phyloP scores from a whole-genome alignment of 78 protist species.

The Bodo saltans region DNA sequence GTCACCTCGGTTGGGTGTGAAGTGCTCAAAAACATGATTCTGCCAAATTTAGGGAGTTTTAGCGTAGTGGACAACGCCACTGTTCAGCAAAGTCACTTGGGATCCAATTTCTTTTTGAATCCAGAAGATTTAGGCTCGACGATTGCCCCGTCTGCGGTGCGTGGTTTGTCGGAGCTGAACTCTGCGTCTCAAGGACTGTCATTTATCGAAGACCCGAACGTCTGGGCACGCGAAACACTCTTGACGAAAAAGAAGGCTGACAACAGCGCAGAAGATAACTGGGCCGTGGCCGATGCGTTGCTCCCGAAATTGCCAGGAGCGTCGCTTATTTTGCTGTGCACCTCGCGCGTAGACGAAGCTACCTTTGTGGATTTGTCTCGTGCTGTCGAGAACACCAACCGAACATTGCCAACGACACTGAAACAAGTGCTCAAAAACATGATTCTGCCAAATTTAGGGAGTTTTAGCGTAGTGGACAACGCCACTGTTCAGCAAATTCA shows the following conservation, averaged over 20 bases:
- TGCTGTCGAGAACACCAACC: too few species aligned
- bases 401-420: too few species aligned
- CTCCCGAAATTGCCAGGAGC: too few species aligned
- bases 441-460: slow-evolving; percentile 43
- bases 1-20: slow-evolving; percentile 52
- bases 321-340: too few species aligned
- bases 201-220: too few species aligned
- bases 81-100: slow-evolving; percentile 37
- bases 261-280: too few species aligned
- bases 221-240: not conserved
- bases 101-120: slow-evolving; percentile 43
- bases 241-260: slow-evolving; percentile 3
- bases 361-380: too few species aligned
- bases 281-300: too few species aligned
- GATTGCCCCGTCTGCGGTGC: not conserved
- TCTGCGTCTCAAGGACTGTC: slow-evolving; percentile 6
- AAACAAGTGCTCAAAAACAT: slow-evolving; percentile 43
- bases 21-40: slow-evolving; percentile 35
- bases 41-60: slow-evolving; percentile 44
- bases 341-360: too few species aligned
- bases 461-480: slow-evolving; percentile 45
- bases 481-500: slow-evolving; percentile 26
- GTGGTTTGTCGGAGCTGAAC: slow-evolving; percentile 27
- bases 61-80: slow-evolving; percentile 40
- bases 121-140: slow-evolving; percentile 20